Conservation (phyloP, 2,329 filamentous ascomycete species). For the Gnomoniopsis smithogilvyi region DNA sequence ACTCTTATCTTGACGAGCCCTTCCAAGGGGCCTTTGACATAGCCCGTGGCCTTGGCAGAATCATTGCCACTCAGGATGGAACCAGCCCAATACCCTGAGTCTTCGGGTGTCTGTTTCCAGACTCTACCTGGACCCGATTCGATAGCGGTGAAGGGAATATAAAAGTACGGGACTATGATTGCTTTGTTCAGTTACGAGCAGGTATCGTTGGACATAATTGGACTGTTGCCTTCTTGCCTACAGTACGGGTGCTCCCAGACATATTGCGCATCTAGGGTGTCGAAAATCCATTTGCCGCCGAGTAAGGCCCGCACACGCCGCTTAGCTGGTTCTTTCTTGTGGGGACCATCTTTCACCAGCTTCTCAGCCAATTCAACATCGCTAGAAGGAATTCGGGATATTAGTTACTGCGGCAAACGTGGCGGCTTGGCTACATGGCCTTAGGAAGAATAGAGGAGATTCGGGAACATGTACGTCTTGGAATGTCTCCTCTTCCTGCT, state of each 20-base stretch:
- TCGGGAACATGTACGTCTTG: background rate
- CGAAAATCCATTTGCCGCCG: conserved; percentile 27
- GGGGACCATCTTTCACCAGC: conserved; percentile 26
- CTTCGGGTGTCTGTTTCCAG: background rate
- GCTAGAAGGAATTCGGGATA: background rate
- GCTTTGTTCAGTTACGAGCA: conserved; percentile 10
- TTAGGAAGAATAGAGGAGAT: background rate
- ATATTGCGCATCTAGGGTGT: conserved; percentile 30
- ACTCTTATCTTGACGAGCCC: conserved; percentile 22
- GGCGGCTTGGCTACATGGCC: background rate
- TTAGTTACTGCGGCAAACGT: background rate
- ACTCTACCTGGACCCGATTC: conserved; percentile 11
- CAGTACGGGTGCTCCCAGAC: conserved; percentile 35
- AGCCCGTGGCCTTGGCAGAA: conserved; percentile 22
- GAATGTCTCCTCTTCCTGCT: background rate
- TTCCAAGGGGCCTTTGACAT: conserved; percentile 15
- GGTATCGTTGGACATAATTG: too few species aligned
- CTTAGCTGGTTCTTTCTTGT: conserved; percentile 28
- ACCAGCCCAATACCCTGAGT: conserved; percentile 20
- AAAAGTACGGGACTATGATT: conserved; percentile 26
- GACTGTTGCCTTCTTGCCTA: background rate
- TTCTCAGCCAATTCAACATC: conserved; percentile 21
- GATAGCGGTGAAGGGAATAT: conserved; percentile 27
- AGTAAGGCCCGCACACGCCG: conserved; percentile 31
- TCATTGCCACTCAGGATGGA: conserved; percentile 16